These are phyloP conservation scores for Smittium culicis DNA, from an alignment of 371 early-diverging fungal species.

Conservation along the genomic window DNA sequence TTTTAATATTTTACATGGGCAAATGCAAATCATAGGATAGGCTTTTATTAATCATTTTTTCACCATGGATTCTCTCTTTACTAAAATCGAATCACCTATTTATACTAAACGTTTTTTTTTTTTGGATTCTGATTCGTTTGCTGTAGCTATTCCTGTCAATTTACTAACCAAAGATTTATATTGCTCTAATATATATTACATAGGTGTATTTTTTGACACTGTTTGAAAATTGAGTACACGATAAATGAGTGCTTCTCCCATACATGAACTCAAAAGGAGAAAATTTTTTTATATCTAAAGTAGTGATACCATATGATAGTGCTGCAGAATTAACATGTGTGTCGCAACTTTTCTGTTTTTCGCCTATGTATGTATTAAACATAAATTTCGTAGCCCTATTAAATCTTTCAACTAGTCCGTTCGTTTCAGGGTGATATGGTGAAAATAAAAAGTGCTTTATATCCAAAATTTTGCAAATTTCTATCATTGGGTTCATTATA, in stretches of 20 bases:
- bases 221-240: not conserved
- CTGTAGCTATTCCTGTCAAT: not conserved
- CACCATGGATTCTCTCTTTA: not conserved
- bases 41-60: not conserved
- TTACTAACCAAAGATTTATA: not conserved
- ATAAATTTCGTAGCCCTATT: not conserved
- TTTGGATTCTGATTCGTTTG: not conserved
- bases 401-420: not conserved
- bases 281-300: not conserved
- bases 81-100: not conserved
- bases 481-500: not conserved
- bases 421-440: not conserved
- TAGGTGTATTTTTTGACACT: not conserved
- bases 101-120: not conserved
- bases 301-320: not conserved
- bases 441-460: not conserved
- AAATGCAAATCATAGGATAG: not conserved
- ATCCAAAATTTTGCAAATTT: not conserved
- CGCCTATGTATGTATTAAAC: not conserved
- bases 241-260: not conserved
- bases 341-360: not conserved
- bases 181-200: not conserved
- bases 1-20: not conserved
- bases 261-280: not conserved
- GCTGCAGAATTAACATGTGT: not conserved